phyloP scores from a whole-genome alignment of 345 rosid genomes.

The Heritiera littoralis region DNA sequence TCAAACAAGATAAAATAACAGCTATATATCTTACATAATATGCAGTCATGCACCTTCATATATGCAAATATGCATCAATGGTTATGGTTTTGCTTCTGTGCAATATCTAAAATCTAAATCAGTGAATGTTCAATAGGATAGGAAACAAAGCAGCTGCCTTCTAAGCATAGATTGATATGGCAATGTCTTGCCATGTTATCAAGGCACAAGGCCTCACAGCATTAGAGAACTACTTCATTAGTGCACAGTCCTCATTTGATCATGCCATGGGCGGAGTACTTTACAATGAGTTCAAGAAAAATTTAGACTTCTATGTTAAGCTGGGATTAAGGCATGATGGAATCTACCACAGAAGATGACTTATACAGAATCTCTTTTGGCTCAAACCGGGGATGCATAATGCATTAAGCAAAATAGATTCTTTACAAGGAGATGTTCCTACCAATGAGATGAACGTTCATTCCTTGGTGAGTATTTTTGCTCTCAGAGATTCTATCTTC shows the following conservation, averaged over 20 bases:
- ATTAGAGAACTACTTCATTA: background rate
- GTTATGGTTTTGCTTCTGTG: background rate
- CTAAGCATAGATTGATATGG: background rate
- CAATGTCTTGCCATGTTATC: background rate
- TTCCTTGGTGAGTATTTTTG: background rate
- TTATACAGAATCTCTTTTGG: background rate
- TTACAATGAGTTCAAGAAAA: background rate
- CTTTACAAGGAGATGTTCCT: background rate
- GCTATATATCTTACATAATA: background rate
- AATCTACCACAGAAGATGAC: background rate
- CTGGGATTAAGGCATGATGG: background rate
- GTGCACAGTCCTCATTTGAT: background rate
- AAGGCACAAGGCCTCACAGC: background rate
- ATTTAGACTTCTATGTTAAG: background rate
- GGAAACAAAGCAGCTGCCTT: background rate
- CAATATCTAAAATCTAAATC: background rate
- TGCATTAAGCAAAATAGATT: slow-evolving; percentile 1
- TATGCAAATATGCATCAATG: background rate
- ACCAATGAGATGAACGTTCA: background rate
- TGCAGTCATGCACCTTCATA: background rate
- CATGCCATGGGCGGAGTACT: background rate
- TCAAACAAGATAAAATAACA: background rate
- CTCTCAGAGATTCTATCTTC: background rate
- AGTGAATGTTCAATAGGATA: background rate
- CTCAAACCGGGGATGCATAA: background rate